Conservation (phyloP, 805 yeast genomes). For the Saturnispora ahearnii region DNA sequence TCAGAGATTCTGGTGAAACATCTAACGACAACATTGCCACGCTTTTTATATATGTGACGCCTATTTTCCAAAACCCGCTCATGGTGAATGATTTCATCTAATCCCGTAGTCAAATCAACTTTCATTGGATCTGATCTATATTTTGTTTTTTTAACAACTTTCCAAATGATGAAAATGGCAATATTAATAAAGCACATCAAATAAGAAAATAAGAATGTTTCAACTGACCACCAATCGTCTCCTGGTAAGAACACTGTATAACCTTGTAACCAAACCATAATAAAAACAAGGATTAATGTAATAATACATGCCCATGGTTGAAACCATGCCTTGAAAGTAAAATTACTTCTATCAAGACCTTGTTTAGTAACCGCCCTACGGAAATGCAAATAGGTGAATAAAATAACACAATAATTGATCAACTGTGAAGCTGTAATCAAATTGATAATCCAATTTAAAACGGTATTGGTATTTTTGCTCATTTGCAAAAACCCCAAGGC, state of each 20-base stretch:
- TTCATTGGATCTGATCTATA: slow-evolving; percentile 34
- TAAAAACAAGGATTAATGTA: slow-evolving; percentile 17
- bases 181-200: slow-evolving; percentile 57
- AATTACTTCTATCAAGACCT: slow-evolving; percentile 33
- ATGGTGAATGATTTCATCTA: slow-evolving; percentile 50
- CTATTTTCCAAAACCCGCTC: slow-evolving; percentile 28
- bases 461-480: slow-evolving; percentile 50
- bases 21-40: neutral
- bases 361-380: slow-evolving; percentile 50
- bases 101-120: slow-evolving; percentile 46
- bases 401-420: slow-evolving; percentile 49
- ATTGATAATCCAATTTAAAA: slow-evolving; percentile 64
- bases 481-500: slow-evolving; percentile 59
- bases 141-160: slow-evolving; percentile 40
- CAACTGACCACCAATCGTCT: slow-evolving; percentile 55
- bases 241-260: slow-evolving; percentile 51
- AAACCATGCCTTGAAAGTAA: slow-evolving; percentile 45
- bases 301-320: slow-evolving; percentile 21
- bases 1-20: slow-evolving; percentile 4
- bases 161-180: slow-evolving; percentile 42
- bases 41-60: slow-evolving; percentile 6
- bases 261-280: slow-evolving; percentile 38
- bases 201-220: slow-evolving; percentile 59
- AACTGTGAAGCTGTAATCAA: slow-evolving; percentile 63
- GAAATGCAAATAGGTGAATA: slow-evolving; percentile 52